Base-by-base conservation (phyloP, 495 filamentous ascomycete species). In the Xylaria acuta region DNA sequence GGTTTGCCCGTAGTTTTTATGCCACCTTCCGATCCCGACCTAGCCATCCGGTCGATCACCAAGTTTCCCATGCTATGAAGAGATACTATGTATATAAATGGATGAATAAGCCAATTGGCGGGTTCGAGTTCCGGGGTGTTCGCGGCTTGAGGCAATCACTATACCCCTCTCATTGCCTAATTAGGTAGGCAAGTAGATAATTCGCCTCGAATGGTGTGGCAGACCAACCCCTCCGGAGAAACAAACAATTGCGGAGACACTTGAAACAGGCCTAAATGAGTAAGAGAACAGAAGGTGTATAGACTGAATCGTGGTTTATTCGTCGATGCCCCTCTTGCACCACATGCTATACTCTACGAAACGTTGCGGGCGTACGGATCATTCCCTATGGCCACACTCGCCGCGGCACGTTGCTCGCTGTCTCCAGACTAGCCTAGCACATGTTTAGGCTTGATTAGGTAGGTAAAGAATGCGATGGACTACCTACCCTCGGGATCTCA, bases 161-260 rank as follows among this genome's bases (percentile, higher is more conserved):
- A 64, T 62, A 65, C 60, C 47, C 59, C 60, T 54, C 49, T 30
- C 18, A 30, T 32, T 72, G 40, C 63, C 70, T 49, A 60, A 67
- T 66, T 56, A 45, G 47, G 68, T 64, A 58, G 59, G 68, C 58
- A 70, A 40, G 45, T 53, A 38, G 62, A 60, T 49, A 25, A 53
- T 60, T 38, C 60, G 27, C 41, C 5, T 53, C 12, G 43, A 56
- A 34, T 58, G 56, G 47, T 71, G 60, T 56, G 54, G 59, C 27
- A 64, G 38, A 64, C 56, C 58, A 71, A 54, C 68, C 69, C 69
- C 69, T 64, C 59, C 69, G 69, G 59, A 71, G 53, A 60, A 69
- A 56, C 68, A 64, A 2, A 70, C 18, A 36, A 20, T 34, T 62
- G 54, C 67, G 67, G 56, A 62, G 67, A 62, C 56, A 34, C 38